Evolutionary conservation across 2,329 filamentous ascomycete genomes (phyloP).

Genomic region (Mariannaea elegans): DNA sequence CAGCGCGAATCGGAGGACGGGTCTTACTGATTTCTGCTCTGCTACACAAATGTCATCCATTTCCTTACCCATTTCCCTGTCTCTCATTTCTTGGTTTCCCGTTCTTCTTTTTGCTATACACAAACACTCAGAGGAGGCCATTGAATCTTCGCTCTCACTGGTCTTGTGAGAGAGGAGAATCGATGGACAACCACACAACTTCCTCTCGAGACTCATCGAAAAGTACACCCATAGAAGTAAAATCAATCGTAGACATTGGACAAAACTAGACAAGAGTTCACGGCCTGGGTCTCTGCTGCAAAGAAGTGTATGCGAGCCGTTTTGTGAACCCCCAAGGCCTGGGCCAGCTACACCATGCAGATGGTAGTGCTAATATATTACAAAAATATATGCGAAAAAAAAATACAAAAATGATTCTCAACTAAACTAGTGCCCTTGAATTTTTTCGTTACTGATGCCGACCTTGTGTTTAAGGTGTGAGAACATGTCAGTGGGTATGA

Average conservation of each 20-base stretch:
- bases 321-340: conserved; percentile 15
- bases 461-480: not conserved
- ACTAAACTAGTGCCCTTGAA: not conserved
- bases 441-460: not conserved
- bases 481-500: not conserved
- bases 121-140: conserved; percentile 27
- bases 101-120: conserved; percentile 34
- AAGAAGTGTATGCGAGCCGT: conserved; percentile 1
- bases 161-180: not conserved
- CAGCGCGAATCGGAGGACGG: conserved; percentile 39
- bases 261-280: conserved; percentile 31
- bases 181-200: conserved; percentile 15
- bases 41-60: conserved; percentile 40
- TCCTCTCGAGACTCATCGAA: conserved; percentile 16
- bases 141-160: not conserved
- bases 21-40: conserved; percentile 43
- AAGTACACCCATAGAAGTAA: conserved; percentile 27
- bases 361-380: conserved; percentile 29
- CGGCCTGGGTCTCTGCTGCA: conserved; percentile 19
- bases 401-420: not conserved
- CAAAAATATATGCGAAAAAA: conserved; percentile 16
- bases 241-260: conserved; percentile 30
- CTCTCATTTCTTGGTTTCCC: conserved; percentile 18
- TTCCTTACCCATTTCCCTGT: conserved; percentile 28
- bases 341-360: conserved; percentile 28